A percentile compares a stretch with the other conserved stretches of the same genome.
phyloP scores from a whole-genome alignment of 257 asterid genomes.

The Jacaranda copaia region DNA sequence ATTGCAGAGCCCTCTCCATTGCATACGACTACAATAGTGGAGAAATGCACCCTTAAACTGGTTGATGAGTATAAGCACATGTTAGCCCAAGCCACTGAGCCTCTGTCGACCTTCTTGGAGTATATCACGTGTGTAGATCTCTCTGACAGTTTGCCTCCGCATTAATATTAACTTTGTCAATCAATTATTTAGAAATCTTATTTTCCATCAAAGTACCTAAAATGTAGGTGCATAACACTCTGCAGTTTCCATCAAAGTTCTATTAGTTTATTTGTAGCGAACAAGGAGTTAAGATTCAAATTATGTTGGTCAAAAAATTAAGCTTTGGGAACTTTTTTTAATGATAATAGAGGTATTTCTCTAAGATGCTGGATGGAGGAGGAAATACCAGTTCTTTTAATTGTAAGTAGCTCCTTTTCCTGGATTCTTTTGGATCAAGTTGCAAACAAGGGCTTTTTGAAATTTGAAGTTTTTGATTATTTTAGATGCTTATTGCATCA shows the following conservation, averaged over 20 bases:
- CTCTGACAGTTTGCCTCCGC: neutral
- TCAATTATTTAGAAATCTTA: neutral
- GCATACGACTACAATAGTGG: constrained; percentile 95
- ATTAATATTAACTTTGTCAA: neutral
- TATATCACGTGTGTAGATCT: constrained; percentile 70
- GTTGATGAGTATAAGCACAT: constrained; percentile 92
- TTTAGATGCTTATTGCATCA: constrained; percentile 16
- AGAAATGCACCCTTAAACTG: constrained; percentile 93
- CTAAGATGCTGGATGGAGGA: neutral
- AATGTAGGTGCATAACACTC: constrained; percentile 4
- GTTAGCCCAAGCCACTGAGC: constrained; percentile 94
- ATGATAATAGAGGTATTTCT: neutral
- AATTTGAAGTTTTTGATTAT: constrained; percentile 9
- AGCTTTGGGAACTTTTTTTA: neutral
- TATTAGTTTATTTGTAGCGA: constrained; percentile 5
- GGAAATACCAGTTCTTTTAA: constrained; percentile 15
- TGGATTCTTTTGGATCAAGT: neutral
- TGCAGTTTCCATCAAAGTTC: constrained; percentile 12
- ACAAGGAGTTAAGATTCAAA: neutral
- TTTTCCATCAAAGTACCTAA: neutral
- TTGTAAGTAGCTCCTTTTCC: constrained; percentile 16
- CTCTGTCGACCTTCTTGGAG: constrained; percentile 85
- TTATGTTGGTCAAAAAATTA: neutral
- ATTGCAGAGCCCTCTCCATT: constrained; percentile 91
- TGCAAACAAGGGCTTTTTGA: constrained; percentile 7